Conservation (phyloP, 2,329 filamentous ascomycete genomes). For the Fusarium sp. region DNA sequence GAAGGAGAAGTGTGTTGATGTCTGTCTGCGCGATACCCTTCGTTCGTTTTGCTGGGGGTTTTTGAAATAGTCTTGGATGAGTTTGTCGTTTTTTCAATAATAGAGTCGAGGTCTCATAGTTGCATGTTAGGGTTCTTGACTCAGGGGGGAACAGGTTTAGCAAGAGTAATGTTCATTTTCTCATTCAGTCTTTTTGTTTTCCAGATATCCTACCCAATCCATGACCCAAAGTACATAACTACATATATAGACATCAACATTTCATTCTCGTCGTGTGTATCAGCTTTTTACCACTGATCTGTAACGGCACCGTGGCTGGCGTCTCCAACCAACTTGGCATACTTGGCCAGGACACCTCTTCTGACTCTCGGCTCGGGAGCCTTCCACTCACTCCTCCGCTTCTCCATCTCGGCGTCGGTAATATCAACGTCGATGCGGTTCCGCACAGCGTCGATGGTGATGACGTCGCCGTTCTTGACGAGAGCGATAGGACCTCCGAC, state of each 20-base stretch:
- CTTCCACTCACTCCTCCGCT: constrained; percentile 75
- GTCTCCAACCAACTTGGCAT: constrained; percentile 87
- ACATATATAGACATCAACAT: not conserved
- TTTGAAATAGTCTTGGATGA: constrained; percentile 24
- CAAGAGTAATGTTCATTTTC: constrained; percentile 1
- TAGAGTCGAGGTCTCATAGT: constrained; percentile 29
- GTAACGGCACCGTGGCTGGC: constrained; percentile 93
- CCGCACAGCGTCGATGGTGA: constrained; percentile 86
- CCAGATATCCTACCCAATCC: not conserved
- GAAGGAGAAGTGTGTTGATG: constrained; percentile 38
- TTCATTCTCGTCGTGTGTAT: not conserved
- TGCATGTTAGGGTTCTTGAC: not conserved
- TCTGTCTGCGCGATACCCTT: constrained; percentile 46
- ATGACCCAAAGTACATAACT: not conserved
- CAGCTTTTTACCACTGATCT: constrained; percentile 59
- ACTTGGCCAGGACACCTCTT: constrained; percentile 89
- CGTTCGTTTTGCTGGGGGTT: constrained; percentile 39
- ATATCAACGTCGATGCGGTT: constrained; percentile 80
- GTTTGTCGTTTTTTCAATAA: constrained; percentile 31
- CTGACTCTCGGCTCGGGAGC: constrained; percentile 78
- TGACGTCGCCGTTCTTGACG: constrained; percentile 81
- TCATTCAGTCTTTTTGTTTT: constrained; percentile 8
- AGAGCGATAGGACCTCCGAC: constrained; percentile 89
- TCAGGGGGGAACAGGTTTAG: not conserved
- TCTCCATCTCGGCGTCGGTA: constrained; percentile 75